Evolutionary conservation across 1,139 yeast species (phyloP).

Genomic region (Saccharomycopsis phalli): DNA sequence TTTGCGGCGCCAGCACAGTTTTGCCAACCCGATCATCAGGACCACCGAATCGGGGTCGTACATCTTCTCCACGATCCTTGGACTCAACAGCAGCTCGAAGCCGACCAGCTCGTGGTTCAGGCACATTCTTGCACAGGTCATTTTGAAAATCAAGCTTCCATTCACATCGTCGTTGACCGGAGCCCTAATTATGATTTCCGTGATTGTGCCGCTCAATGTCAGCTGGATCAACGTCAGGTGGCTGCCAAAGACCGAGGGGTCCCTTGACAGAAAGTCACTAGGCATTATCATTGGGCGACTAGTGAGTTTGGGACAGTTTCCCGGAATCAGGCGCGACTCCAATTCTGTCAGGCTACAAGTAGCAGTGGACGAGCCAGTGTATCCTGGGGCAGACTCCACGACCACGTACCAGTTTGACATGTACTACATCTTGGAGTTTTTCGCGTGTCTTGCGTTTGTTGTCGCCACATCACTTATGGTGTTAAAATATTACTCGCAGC

Average conservation of each 20-base stretch:
- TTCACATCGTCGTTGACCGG: constrained; percentile 25
- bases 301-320: too few relatives aligned
- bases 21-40: not conserved
- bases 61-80: not conserved
- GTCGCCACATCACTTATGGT: constrained; percentile 32
- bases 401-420: constrained; percentile 33
- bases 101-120: not conserved
- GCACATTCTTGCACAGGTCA: constrained; percentile 2
- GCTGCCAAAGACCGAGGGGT: too few relatives aligned
- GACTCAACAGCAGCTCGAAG: not conserved
- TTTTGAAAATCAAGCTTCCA: constrained; percentile 33
- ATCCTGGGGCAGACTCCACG: too few relatives aligned
- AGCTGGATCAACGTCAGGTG: too few relatives aligned
- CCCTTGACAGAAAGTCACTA: too few relatives aligned
- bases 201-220: constrained; percentile 24
- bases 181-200: constrained; percentile 23
- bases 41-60: not conserved
- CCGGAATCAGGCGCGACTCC: too few relatives aligned
- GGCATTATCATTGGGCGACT: too few relatives aligned
- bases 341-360: too few relatives aligned
- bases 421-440: constrained; percentile 36
- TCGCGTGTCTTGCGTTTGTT: constrained; percentile 34
- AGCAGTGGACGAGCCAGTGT: too few relatives aligned
- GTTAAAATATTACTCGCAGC: constrained; percentile 25
- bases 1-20: too few relatives aligned